Percentiles rank a stretch among this genome's conserved stretches.
These are phyloP conservation scores for Cardamine resedifolia DNA, from an alignment of 345 rosid genomes.

Conservation along the genomic window DNA sequence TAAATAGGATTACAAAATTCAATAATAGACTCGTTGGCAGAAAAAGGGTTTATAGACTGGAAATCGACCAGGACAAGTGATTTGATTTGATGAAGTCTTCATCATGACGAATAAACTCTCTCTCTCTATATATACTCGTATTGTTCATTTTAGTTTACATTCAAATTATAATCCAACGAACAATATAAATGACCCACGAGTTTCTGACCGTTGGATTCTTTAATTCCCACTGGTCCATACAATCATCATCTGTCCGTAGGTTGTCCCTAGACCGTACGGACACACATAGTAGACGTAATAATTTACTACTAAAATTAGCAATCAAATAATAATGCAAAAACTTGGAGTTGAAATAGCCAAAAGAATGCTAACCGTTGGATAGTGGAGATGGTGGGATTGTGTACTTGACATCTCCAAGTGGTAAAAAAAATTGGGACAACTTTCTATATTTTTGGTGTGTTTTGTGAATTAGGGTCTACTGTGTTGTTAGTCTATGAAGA, in stretches of 20 bases:
- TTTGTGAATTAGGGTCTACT: constrained; percentile 10
- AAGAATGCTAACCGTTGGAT: constrained; percentile 38
- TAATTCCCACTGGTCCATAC: constrained; percentile 12
- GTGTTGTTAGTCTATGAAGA: not conserved
- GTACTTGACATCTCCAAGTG: constrained; percentile 29
- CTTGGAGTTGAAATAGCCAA: constrained; percentile 19
- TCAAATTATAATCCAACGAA: constrained; percentile 29
- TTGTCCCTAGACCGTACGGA: constrained; percentile 26
- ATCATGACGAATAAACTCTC: not conserved
- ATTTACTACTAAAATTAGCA: constrained; percentile 15
- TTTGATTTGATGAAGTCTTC: constrained; percentile 17
- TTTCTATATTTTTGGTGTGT: constrained; percentile 22
- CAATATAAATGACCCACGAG: not conserved
- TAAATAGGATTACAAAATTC: not conserved
- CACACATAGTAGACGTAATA: constrained; percentile 20
- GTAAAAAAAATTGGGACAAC: constrained; percentile 20
- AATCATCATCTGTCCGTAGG: constrained; percentile 13
- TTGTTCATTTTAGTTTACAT: not conserved
- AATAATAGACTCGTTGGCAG: not conserved
- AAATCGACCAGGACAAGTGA: not conserved
- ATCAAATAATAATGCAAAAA: constrained; percentile 2
- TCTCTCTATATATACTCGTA: not conserved
- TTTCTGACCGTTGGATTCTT: constrained; percentile 32
- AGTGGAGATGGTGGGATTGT: not conserved
- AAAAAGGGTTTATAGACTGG: not conserved